These are phyloP conservation scores for Globisporangium camurandrum DNA, from an alignment of 352 stramenopile species.

Conservation along the genomic window DNA sequence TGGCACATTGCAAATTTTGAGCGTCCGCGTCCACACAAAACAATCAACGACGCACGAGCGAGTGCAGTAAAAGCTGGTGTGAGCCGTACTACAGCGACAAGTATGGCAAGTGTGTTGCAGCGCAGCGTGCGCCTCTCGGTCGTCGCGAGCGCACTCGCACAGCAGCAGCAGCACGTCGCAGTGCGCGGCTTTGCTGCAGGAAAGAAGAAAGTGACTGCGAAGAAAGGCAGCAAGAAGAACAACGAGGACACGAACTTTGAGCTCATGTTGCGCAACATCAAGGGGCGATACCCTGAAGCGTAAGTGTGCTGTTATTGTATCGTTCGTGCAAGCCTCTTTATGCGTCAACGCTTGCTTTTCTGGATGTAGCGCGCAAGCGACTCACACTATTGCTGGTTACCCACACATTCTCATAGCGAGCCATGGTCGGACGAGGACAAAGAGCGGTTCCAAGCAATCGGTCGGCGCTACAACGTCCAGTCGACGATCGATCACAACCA, in stretches of 20 bases:
- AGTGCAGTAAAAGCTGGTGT: too few relatives aligned
- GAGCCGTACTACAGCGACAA: too few relatives aligned
- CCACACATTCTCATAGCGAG: conserved; percentile 24
- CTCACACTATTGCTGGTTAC: background rate
- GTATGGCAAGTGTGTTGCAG: conserved; percentile 7
- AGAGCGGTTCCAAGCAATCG: conserved; percentile 71
- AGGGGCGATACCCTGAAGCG: conserved; percentile 67
- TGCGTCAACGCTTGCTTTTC: background rate
- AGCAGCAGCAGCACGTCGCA: conserved; percentile 4
- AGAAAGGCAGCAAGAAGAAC: conserved; percentile 13
- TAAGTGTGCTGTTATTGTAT: too few relatives aligned
- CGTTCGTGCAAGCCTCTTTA: too few relatives aligned
- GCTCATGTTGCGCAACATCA: conserved; percentile 76
- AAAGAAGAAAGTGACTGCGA: conserved; percentile 9
- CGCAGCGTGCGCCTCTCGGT: conserved; percentile 9
- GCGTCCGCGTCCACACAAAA: too few relatives aligned
- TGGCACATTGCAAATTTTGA: too few relatives aligned
- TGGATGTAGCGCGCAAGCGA: background rate
- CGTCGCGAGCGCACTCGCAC: background rate
- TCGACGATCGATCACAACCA: conserved; percentile 82
- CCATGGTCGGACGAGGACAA: conserved; percentile 79
- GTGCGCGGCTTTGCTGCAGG: conserved; percentile 10
- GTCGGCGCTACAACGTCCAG: conserved; percentile 74
- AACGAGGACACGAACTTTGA: conserved; percentile 69
- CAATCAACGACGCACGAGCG: too few relatives aligned